phyloP scores from a whole-genome alignment of 2,329 filamentous ascomycete species.

The Epichloe aotearoae region DNA sequence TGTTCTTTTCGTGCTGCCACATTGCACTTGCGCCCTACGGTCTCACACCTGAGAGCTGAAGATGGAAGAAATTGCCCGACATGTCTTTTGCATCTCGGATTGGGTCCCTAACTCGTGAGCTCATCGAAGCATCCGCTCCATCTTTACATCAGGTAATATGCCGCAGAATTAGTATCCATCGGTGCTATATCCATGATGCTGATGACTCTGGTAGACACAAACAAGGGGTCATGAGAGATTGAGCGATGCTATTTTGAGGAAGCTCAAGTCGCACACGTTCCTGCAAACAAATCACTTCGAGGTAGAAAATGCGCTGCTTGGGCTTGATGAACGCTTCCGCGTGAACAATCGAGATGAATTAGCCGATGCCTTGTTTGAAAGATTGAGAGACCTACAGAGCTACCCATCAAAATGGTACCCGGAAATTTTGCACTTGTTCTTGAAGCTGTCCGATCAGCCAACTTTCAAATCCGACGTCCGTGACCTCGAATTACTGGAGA shows the following conservation, averaged over 20 bases:
- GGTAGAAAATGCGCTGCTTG: constrained; percentile 49
- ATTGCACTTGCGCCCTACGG: neutral
- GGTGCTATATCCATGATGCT: neutral
- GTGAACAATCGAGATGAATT: constrained; percentile 68
- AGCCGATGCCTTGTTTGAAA: constrained; percentile 52
- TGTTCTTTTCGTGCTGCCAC: neutral
- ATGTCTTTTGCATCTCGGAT: constrained; percentile 64
- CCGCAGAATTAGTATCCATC: neutral
- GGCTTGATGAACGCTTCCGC: constrained; percentile 75
- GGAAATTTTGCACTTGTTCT: constrained; percentile 64
- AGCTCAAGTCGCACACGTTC: constrained; percentile 41
- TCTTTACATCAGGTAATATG: constrained; percentile 35
- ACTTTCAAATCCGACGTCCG: constrained; percentile 53
- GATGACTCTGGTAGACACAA: constrained; percentile 12
- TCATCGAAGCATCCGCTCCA: constrained; percentile 52
- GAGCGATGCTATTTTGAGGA: constrained; percentile 37
- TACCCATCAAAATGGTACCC: constrained; percentile 53
- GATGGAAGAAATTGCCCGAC: constrained; percentile 1
- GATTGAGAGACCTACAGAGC: constrained; percentile 45
- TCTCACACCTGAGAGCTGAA: neutral
- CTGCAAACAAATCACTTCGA: constrained; percentile 65
- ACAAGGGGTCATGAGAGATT: constrained; percentile 27
- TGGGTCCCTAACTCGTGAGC: constrained; percentile 52
- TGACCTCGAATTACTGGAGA: constrained; percentile 42
- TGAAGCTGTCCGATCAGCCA: constrained; percentile 73